Evolutionary conservation across 768 basidiomycete species (phyloP), one percentile per base, ranked within the genome.

Genomic region (Agrocybe praecox): DNA sequence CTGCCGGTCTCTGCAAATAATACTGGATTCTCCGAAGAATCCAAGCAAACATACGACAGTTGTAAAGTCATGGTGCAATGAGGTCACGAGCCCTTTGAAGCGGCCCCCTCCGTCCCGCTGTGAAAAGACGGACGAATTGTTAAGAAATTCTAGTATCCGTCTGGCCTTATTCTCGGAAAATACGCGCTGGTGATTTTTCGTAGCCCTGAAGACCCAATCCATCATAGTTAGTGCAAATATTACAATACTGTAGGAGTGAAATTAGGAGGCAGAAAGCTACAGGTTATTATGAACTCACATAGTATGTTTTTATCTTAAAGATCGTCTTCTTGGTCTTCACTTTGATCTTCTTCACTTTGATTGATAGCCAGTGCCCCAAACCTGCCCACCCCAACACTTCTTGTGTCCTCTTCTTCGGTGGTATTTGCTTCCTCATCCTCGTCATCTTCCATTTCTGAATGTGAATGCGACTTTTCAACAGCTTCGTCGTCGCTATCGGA

Each of bases 331-430:
- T 49, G 49, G 46, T 60, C 65, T 49, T 68, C 64, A 21, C 53
- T 60, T 10, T 62, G 66, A 5, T 65, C 63, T 19, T 63, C 61
- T 53, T 60, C 67, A 14, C 63, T 61, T 8, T 59, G 62, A 19
- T 55, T 72, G 22, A 78, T 62, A 2, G 69, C 63, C 36, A 81
- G 74, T 21, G 76, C 78, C 18, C 68, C 73, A 59, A 83, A 83
- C 59, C 76, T 73, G 19, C 76, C 71, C 44, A 62, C 49, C 47
- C 59, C 66, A 26, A 34, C 57, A 26, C 53, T 46, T 40, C 60
- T 52, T 23, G 29, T 18, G 22, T 21, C 24, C 22, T 72, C 67
- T 23, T 66, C 69, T 19, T 62, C 68, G 11, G 52, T 56, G 33
- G 10, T 17, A 64, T 68, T 69, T n/a, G 67, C 68, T 6, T 63